Conservation (phyloP, 768 basidiomycete species). For the Termitomyces sp. region DNA sequence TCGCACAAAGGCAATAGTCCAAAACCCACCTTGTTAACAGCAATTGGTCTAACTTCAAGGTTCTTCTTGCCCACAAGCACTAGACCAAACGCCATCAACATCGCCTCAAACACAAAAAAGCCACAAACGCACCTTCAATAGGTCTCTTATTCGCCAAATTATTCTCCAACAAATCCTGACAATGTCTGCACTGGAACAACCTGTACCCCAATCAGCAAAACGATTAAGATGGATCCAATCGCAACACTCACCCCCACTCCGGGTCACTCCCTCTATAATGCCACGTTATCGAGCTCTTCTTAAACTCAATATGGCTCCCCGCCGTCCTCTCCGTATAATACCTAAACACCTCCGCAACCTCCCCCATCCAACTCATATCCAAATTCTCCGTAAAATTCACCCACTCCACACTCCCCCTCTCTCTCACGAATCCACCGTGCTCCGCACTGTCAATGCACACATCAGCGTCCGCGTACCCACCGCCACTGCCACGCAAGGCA, state of each 20-base stretch:
- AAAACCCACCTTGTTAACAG: constrained; percentile 75
- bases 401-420: constrained; percentile 66
- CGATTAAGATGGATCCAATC: too few species aligned
- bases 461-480: neutral
- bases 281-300: constrained; percentile 98
- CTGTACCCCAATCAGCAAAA: constrained; percentile 29
- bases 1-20: neutral
- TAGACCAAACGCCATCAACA: constrained; percentile 18
- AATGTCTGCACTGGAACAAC: constrained; percentile 93
- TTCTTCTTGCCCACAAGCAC: constrained; percentile 99
- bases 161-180: constrained; percentile 93
- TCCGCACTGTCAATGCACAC: constrained; percentile 55
- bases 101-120: neutral
- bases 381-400: constrained; percentile 84
- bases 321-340: constrained; percentile 97
- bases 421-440: constrained; percentile 89
- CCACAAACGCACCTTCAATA: constrained; percentile 67
- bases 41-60: constrained; percentile 91
- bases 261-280: constrained; percentile 93
- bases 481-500: neutral
- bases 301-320: constrained; percentile 93
- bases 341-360: constrained; percentile 92
- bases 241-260: constrained; percentile 79
- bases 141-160: constrained; percentile 89
- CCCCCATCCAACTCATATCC: constrained; percentile 97